Evolutionary conservation across 164 flowering plant genomes (phyloP), one percentile per base, ranked within the genome.

Genomic region (Magnolia kwangsiensis): DNA sequence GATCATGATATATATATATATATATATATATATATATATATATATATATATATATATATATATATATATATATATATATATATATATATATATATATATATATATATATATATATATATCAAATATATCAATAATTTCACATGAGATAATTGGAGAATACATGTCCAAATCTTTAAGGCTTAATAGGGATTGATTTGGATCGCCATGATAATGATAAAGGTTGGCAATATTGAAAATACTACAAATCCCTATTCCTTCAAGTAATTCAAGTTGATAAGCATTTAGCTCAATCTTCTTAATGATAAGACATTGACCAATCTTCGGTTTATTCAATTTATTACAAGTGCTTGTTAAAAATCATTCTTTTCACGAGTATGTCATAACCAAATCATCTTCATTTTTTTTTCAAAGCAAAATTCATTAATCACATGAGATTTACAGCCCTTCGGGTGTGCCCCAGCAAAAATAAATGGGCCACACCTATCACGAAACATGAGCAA

Each of bases 331-430:
- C 3, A 65, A 27, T 49, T 74, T 63, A 3, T 74, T 18, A 63
- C 31, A 63, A 7, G 29, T 64, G 2, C 58, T 1, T 4, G 31
- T 63, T 6, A 69, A 69, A 59, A 59, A 73, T 23, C 50, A 6
- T 61, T 63, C 67, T 37, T 63, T 63, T 1, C 51, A 1, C 20
- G 37, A 73, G 37, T 31, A 31, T 31, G 29, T 24, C 55, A 73
- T 73, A 8, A 73, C 68, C 23, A 73, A 58, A 74, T 74, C 69
- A 31, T 55, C 69, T 19, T 63, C 76, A n/a, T n/a, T n/a, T n/a
- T n/a, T n/a, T n/a, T n/a, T n/a, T n/a, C n/a, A n/a, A n/a, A n/a
- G n/a, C n/a, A n/a, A n/a, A n/a, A n/a, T n/a, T n/a, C n/a, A n/a
- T n/a, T n/a, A n/a, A n/a, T n/a, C n/a, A n/a, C n/a, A n/a, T n/a